phyloP scores from a whole-genome alignment of 2,329 filamentous ascomycete species.

The Talaromyces islandicus region DNA sequence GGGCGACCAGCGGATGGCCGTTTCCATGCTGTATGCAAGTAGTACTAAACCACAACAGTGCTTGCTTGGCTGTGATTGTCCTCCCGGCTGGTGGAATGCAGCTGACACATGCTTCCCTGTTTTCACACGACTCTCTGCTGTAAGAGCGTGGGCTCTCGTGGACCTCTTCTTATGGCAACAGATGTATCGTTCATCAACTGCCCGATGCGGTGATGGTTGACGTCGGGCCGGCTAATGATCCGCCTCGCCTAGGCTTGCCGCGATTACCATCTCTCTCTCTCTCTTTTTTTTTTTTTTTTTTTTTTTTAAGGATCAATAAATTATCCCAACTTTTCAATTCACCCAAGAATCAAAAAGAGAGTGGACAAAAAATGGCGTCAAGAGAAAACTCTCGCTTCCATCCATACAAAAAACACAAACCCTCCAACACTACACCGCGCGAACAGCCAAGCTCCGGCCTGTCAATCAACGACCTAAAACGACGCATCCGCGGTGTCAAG shows the following conservation, averaged over 20 bases:
- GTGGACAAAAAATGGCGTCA: background rate
- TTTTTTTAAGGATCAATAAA: background rate
- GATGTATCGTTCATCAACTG: conserved; percentile 8
- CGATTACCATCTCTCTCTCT: no score
- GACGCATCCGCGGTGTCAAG: conserved; percentile 50
- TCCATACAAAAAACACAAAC: conserved; percentile 12
- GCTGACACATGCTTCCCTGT: background rate
- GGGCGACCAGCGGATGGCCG: conserved; percentile 59
- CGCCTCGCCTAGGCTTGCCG: conserved; percentile 12
- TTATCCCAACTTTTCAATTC: background rate
- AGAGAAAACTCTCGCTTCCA: conserved; percentile 8
- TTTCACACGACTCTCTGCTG: background rate
- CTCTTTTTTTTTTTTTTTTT: background rate
- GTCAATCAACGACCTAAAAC: conserved; percentile 48
- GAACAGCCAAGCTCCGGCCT: conserved; percentile 9
- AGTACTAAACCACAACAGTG: background rate
- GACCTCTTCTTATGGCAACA: background rate
- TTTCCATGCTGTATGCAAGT: conserved; percentile 41
- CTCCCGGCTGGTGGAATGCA: background rate
- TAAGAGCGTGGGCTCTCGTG: background rate
- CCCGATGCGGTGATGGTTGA: conserved; percentile 19
- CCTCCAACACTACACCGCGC: conserved; percentile 7
- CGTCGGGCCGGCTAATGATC: conserved; percentile 26
- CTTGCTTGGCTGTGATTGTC: background rate
- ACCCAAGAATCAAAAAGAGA: background rate